Base-by-base conservation (phyloP, 139 green algal species). In the Ettlia oleoabundans region DNA sequence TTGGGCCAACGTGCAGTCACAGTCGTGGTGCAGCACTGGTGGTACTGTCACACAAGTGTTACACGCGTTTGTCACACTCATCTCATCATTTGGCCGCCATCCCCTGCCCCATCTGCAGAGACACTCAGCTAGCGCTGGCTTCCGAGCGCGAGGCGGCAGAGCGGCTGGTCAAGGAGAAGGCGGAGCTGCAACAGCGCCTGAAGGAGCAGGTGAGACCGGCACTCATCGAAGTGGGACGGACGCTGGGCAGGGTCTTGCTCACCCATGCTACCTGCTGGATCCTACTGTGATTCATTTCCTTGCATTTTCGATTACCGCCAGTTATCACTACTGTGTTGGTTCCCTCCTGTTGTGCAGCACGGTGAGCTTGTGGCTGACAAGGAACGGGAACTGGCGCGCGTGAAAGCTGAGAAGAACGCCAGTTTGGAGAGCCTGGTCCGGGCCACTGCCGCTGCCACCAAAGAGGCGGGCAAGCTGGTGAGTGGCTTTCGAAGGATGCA, bases 361-460 rank as follows among this genome's bases (percentile, higher is more conserved):
- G 24, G 38, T 47, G 47, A 75, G 67, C 67, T 75, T 24, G 40
- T 58, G 22, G 62, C 72, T 37, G 80, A 85, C 28, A 78, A 43
- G 55, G 53, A 82, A 28, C 71, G 53, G 2, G 28, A 83, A 63
- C 13, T 86, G 37, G 30, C 72, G 9, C 38, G 63, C 8, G 43
- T 30, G 0, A 42, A 28, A 32, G 18, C 28, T 4, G 83, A 87
- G 67, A 84, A 87, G 66, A 52, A 84, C 8, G 83, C 76, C 43
- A 55, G 28, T 26, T 38, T 84, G 40, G 83, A 84, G 22, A 81
- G 76, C 10, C 82, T 87, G 52, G 80, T 75, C 32, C 76, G 78
- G 24, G 83, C 67, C 53, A 79, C 65, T 33, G 83, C 83, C 26
- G 42, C 51, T 35, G 77, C 83, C 33, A 64, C 83, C 33, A 81